Conservation (phyloP, 2,329 filamentous ascomycete species). For the Pseudovirgaria hyperparasitica region DNA sequence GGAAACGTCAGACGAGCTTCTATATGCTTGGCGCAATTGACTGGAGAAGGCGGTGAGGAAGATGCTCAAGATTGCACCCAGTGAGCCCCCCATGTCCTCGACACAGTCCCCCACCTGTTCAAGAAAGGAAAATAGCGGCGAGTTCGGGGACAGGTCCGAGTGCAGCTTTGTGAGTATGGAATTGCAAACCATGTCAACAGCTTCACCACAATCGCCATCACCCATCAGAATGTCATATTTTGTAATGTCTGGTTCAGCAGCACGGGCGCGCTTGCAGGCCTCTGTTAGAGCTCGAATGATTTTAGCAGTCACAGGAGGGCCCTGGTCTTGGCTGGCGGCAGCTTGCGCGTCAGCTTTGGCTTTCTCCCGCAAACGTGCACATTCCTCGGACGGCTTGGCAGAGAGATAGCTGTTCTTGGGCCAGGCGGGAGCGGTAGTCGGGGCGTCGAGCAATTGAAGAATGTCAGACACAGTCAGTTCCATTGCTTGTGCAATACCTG, state of each 20-base stretch:
- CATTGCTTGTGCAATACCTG: slow-evolving; percentile 30
- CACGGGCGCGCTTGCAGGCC: slow-evolving; percentile 36
- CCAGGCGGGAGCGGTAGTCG: slow-evolving; percentile 40
- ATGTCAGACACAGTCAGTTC: slow-evolving; percentile 27
- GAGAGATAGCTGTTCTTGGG: slow-evolving; percentile 34
- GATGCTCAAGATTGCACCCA: slow-evolving; percentile 66
- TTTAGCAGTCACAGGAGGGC: slow-evolving; percentile 11
- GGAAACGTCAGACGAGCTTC: slow-evolving; percentile 26
- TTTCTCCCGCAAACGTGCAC: slow-evolving; percentile 13
- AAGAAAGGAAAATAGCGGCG: slow-evolving; percentile 41
- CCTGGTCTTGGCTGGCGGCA: slow-evolving; percentile 10
- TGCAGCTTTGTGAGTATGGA: slow-evolving; percentile 32
- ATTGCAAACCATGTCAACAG: slow-evolving; percentile 53
- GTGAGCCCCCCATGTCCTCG: slow-evolving; percentile 62
- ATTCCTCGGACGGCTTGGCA: slow-evolving; percentile 13
- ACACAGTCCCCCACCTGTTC: slow-evolving; percentile 47
- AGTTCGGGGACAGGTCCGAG: slow-evolving; percentile 37
- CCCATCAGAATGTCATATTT: slow-evolving; percentile 69
- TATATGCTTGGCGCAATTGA: slow-evolving; percentile 40
- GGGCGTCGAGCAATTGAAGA: slow-evolving; percentile 35
- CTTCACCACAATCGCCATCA: slow-evolving; percentile 76
- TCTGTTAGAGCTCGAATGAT: slow-evolving; percentile 27
- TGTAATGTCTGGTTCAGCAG: slow-evolving; percentile 51
- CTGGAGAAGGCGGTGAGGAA: slow-evolving; percentile 67
- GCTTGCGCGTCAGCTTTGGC: slow-evolving; percentile 15